phyloP scores from a whole-genome alignment of 176 grass and related monocot genomes.

The Urochloa ruziziensis region DNA sequence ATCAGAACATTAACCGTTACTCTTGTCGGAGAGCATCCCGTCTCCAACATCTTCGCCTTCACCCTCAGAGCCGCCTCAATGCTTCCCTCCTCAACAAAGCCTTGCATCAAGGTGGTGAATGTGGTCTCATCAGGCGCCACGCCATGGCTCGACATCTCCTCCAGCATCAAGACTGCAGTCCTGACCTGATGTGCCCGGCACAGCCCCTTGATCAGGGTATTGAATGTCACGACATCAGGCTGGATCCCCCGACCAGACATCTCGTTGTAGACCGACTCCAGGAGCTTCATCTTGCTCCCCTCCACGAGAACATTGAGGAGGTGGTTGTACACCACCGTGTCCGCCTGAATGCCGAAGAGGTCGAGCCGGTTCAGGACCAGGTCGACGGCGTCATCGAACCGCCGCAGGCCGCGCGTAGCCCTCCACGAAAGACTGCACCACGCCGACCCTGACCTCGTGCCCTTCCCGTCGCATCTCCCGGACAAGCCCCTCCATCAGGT shows the following conservation, averaged over 20 bases:
- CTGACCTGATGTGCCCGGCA: slow-evolving; percentile 66
- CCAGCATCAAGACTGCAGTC: slow-evolving; percentile 62
- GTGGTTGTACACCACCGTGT: slow-evolving; percentile 54
- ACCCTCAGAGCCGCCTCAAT: slow-evolving; percentile 65
- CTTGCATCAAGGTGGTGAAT: slow-evolving; percentile 76
- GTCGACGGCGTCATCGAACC: slow-evolving; percentile 65
- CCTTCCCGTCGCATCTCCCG: slow-evolving; percentile 56
- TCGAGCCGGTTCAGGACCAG: slow-evolving; percentile 68
- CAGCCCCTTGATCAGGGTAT: slow-evolving; percentile 64
- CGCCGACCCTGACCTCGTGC: slow-evolving; percentile 29
- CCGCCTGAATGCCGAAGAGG: slow-evolving; percentile 36
- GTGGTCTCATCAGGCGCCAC: slow-evolving; percentile 56
- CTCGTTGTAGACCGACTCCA: slow-evolving; percentile 58
- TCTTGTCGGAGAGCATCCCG: slow-evolving; percentile 48
- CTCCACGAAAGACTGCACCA: slow-evolving; percentile 56
- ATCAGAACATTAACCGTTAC: slow-evolving; percentile 68
- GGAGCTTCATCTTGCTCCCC: slow-evolving; percentile 67
- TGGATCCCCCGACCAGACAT: slow-evolving; percentile 47
- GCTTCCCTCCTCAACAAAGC: slow-evolving; percentile 80
- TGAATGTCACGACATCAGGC: slow-evolving; percentile 63
- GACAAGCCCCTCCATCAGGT: slow-evolving; percentile 60
- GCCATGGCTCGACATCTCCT: slow-evolving; percentile 58
- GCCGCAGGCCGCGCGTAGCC: slow-evolving; percentile 45
- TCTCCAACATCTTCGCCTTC: slow-evolving; percentile 59
- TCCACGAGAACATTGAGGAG: slow-evolving; percentile 65